These are phyloP conservation scores for Sclerotinia glacialis DNA, from an alignment of 2,329 filamentous ascomycete genomes.

Conservation along the genomic window DNA sequence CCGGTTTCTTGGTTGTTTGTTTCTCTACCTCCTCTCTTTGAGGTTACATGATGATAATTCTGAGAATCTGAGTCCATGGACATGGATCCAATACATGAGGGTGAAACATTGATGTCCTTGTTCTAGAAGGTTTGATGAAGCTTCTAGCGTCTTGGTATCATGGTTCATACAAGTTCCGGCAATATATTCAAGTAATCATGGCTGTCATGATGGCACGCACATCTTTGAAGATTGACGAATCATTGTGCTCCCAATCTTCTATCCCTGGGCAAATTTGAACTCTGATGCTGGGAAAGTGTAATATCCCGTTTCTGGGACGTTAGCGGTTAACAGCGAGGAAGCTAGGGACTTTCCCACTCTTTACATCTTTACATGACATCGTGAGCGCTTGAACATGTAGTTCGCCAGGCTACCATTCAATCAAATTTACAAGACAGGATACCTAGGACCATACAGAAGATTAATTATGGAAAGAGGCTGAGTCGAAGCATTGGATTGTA, in stretches of 20 bases:
- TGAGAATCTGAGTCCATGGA: no score
- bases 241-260: neutral
- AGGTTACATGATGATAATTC: constrained; percentile 1
- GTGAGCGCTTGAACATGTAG: constrained; percentile 10
- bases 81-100: neutral
- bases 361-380: neutral
- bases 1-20: neutral
- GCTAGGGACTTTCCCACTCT: constrained; percentile 3
- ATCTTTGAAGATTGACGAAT: constrained; percentile 1
- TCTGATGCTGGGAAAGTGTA: neutral
- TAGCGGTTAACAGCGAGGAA: neutral
- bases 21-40: neutral
- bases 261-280: neutral
- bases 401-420: neutral
- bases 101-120: constrained; percentile 16
- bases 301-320: constrained; percentile 1
- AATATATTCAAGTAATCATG: neutral
- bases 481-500: neutral
- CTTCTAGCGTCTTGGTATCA: constrained; percentile 19
- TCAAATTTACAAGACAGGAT: no score
- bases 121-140: constrained; percentile 23
- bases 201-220: neutral
- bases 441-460: no score
- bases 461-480: neutral
- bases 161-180: neutral